Evolutionary conservation across 148 eudicot genomes (phyloP), one percentile per base, ranked within the genome.

Genomic region (Salicornia ramosissima): DNA sequence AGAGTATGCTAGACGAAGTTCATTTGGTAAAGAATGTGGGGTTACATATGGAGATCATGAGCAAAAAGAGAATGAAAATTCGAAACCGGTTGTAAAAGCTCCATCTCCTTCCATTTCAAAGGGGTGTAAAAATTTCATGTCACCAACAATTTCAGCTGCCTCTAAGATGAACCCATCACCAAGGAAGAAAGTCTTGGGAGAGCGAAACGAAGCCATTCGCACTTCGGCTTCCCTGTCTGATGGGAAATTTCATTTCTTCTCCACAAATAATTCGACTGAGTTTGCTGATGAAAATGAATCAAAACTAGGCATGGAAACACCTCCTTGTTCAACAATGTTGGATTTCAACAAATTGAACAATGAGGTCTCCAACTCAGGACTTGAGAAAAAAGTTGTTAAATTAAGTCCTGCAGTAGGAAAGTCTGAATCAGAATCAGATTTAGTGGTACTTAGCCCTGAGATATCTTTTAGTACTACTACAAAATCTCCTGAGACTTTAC

Each of bases 141-240:
- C 92, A 1, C 97, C 99, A 7, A 94, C 99, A 5, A 89, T 91
- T 25, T 94, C 97, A 62, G 99, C 99, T 1, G 93, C 88, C 52
- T 91, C 96, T 8, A 94, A 94, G 74, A 72, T 86, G 83, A 87
- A 77, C 45, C 84, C 97, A 19, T 94, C 97, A 6, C 96, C 99
- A 0, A 87, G 82, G 77, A 91, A 91, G 84, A 94, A 87, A 57
- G 81, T 85, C 7, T 77, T 94, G 65, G 93, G 83, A 19, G 99
- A 94, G 61, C 82, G 93, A 65, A 89, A 89, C n/a, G 99, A 94
- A 68, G 72, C 84, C 3, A 75, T 80, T 25, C 83, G 90, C 42
- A 80, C 88, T 34, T 91, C 96, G 39, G 80, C 90, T 47, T 84
- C 95, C 1, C 77, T 85, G 8, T 82, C 85, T 9, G 89, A 85